Evolutionary conservation across 257 asterid species (phyloP).

Genomic region (Solanum clarkiae): DNA sequence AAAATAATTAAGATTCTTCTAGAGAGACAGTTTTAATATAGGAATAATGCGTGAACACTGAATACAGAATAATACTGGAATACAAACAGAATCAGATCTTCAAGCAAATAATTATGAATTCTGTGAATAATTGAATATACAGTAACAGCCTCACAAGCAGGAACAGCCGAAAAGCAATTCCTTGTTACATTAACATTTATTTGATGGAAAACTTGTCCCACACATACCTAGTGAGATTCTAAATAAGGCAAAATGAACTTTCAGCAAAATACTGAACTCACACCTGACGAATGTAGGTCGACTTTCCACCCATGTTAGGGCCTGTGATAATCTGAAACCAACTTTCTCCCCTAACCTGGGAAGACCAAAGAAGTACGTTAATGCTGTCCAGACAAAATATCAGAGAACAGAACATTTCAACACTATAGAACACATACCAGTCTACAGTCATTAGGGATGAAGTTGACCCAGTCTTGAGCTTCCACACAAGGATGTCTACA

Average conservation of each 20-base stretch:
- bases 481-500: constrained; percentile 99
- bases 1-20: background rate
- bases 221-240: background rate
- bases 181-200: background rate
- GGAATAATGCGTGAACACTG: background rate
- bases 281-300: constrained; percentile 95
- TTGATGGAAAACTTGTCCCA: background rate
- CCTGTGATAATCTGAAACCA: constrained; percentile 99
- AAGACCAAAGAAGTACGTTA: constrained; percentile 6
- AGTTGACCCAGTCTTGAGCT: constrained; percentile 99
- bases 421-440: constrained; percentile 43
- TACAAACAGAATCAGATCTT: background rate
- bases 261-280: background rate
- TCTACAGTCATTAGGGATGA: constrained; percentile 91
- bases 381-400: constrained; percentile 4
- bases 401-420: constrained; percentile 3
- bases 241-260: background rate
- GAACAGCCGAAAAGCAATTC: background rate
- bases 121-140: background rate
- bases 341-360: constrained; percentile 73
- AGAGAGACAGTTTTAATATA: background rate
- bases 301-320: constrained; percentile 99
- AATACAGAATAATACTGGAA: background rate
- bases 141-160: background rate
- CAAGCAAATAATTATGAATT: background rate